Percentiles rank a stretch among this genome's conserved stretches.
Evolutionary conservation across 129 eudicot genomes (phyloP).

Genomic region (Daucus carota): DH1_v3.0 NC_030382.2:50641501-50642000

Average conservation of each 20-base stretch:
- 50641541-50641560: conserved; percentile 48
- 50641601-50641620: conserved; percentile 49
- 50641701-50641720: conserved; percentile 62
- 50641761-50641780: conserved; percentile 62
- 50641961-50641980: conserved; percentile 52
- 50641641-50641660: conserved; percentile 67
- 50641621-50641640: conserved; percentile 52
- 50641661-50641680: conserved; percentile 78
- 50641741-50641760: conserved; percentile 60
- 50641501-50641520: not conserved
- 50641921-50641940: conserved; percentile 7
- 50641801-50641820: conserved; percentile 59
- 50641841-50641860: not conserved
- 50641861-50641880: not conserved
- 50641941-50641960: conserved; percentile 84
- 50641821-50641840: conserved; percentile 39
- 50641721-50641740: conserved; percentile 63
- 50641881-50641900: not conserved
- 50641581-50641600: conserved; percentile 66
- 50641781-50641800: conserved; percentile 53
- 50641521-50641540: conserved; percentile 73
- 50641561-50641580: conserved; percentile 75
- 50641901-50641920: not conserved
- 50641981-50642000: conserved; percentile 49
- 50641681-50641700: conserved; percentile 60